phyloP scores from a whole-genome alignment of 257 asterid species.

The Euphrasia confusa region DNA sequence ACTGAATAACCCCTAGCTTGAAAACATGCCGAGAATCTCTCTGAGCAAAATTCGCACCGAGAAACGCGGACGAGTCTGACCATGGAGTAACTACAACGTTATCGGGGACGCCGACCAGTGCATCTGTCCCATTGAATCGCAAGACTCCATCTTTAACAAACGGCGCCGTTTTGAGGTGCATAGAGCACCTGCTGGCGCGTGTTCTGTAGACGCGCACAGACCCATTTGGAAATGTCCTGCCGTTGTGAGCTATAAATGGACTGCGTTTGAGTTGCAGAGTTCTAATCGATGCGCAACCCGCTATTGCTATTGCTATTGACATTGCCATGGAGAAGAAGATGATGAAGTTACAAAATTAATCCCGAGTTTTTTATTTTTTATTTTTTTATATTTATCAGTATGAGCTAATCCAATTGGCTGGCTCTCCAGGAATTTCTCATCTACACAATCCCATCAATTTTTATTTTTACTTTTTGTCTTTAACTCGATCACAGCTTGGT shows the following conservation, averaged over 20 bases:
- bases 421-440: constrained; percentile 8
- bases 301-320: constrained; percentile 26
- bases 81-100: constrained; percentile 36
- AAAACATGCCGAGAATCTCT: constrained; percentile 40
- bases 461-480: no score
- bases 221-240: constrained; percentile 23
- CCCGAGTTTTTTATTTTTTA: not conserved
- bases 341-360: not conserved
- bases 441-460: not conserved
- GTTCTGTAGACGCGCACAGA: constrained; percentile 20
- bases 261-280: constrained; percentile 23
- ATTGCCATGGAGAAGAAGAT: not conserved
- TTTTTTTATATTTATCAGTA: not conserved
- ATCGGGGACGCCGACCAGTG: constrained; percentile 39
- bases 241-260: constrained; percentile 23
- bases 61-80: constrained; percentile 37
- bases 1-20: constrained; percentile 50
- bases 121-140: constrained; percentile 27
- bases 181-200: constrained; percentile 19
- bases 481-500: no score
- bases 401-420: not conserved
- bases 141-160: constrained; percentile 29
- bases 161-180: constrained; percentile 35
- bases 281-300: constrained; percentile 23
- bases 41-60: constrained; percentile 33